A percentile compares a stretch with the other conserved stretches of the same genome.
phyloP scores from a whole-genome alignment of 2,329 filamentous ascomycete species.

The Penicillium sp. region DNA sequence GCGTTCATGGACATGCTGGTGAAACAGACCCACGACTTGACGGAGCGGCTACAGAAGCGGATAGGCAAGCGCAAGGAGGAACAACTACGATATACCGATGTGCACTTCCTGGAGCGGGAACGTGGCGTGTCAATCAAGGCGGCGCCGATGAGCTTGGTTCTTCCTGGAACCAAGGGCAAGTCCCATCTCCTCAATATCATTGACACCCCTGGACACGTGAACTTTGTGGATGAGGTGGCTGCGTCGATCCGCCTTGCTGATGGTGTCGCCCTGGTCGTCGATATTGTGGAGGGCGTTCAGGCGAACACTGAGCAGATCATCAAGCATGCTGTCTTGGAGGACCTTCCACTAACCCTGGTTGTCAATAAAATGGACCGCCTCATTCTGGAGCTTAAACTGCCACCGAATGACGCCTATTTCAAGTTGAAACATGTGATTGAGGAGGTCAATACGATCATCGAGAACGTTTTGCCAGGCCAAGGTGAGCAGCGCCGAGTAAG shows the following conservation, averaged over 20 bases:
- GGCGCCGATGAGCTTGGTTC: constrained; percentile 88
- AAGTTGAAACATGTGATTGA: constrained; percentile 99
- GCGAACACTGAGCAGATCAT: constrained; percentile 97
- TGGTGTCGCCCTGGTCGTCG: constrained; percentile 88
- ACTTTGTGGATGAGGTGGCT: constrained; percentile 97
- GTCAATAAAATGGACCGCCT: constrained; percentile 97
- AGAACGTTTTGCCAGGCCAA: constrained; percentile 77
- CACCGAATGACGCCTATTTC: constrained; percentile 95
- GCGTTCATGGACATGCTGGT: constrained; percentile 99
- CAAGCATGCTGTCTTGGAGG: constrained; percentile 88
- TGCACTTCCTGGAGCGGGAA: constrained; percentile 84
- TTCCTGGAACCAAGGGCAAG: constrained; percentile 86
- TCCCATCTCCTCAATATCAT: constrained; percentile 93
- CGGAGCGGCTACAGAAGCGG: constrained; percentile 74
- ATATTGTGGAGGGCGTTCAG: constrained; percentile 98
- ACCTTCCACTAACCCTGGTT: constrained; percentile 82
- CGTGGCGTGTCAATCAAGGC: constrained; percentile 89
- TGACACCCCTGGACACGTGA: constrained; percentile 96
- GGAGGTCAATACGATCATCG: constrained; percentile 94
- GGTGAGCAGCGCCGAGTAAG: constrained; percentile 80
- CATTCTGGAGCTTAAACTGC: constrained; percentile 90
- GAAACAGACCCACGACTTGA: constrained; percentile 87
- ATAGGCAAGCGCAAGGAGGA: constrained; percentile 81
- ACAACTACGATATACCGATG: constrained; percentile 91
- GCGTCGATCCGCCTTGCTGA: constrained; percentile 83